A percentile compares a stretch with the other conserved stretches of the same genome.
Evolutionary conservation across 169 alveolate species (phyloP).

Genomic region (Plasmodium vivax): DNA sequence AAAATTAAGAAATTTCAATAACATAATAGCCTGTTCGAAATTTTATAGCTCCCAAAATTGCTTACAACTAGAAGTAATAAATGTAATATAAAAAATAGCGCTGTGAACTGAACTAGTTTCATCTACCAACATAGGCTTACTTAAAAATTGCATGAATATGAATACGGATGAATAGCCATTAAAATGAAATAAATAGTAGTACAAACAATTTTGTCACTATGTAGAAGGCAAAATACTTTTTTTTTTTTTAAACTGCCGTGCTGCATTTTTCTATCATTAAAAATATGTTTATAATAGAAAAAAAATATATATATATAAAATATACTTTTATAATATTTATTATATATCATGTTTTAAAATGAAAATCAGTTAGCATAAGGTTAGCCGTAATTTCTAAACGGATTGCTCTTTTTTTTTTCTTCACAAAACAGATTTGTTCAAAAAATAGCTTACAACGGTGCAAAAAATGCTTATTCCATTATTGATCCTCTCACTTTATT

Average conservation of each 20-base stretch:
- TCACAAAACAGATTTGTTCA: too few species aligned
- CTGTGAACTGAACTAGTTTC: not conserved
- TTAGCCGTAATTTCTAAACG: not conserved
- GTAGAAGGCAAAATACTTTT: not conserved
- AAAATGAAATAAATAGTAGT: not conserved
- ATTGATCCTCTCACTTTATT: not conserved
- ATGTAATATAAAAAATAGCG: not conserved
- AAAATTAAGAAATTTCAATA: not conserved
- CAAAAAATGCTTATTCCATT: not conserved
- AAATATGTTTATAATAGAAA: not conserved
- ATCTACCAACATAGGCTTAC: not conserved
- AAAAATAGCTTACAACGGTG: not conserved
- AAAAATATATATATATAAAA: not conserved
- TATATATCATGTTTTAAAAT: not conserved
- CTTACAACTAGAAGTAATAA: not conserved
- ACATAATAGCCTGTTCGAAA: not conserved
- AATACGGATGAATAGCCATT: not conserved
- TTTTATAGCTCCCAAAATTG: not conserved
- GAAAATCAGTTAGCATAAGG: not conserved
- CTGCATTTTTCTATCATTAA: not conserved
- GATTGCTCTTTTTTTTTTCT: not conserved
- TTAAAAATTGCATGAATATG: not conserved
- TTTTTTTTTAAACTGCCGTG: too few species aligned
- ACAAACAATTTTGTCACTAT: not conserved
- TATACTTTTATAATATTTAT: not conserved